Percentiles rank a stretch among this genome's conserved stretches.
Conservation (phyloP, 78 protist genomes). For the Protostelium mycophagum region DNA sequence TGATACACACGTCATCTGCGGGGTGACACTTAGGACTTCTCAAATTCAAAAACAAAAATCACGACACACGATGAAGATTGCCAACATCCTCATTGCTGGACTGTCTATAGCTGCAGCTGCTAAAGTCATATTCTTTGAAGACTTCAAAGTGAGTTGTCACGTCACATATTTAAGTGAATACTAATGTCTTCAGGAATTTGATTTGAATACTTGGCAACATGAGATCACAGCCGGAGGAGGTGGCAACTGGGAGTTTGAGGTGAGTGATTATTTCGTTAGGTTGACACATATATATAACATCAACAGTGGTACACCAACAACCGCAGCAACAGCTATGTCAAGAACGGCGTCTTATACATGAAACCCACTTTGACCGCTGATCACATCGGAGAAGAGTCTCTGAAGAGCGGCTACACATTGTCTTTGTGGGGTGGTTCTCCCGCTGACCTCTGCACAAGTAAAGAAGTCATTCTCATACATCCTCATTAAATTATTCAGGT, state of each 20-base stretch:
- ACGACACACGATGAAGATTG: too few species aligned
- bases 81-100: too few species aligned
- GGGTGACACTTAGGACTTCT: too few species aligned
- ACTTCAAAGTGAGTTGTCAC: background rate
- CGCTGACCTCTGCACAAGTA: background rate
- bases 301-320: constrained; percentile 27
- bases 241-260: constrained; percentile 37
- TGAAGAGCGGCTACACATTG: background rate
- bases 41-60: too few species aligned
- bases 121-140: background rate
- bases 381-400: background rate
- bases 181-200: background rate
- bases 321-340: constrained; percentile 13
- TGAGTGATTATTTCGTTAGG: too few species aligned
- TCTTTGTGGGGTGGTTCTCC: background rate
- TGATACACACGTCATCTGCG: too few species aligned
- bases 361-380: constrained; percentile 3
- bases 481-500: background rate
- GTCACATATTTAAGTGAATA: background rate
- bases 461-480: background rate
- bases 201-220: constrained; percentile 7
- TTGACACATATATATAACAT: too few species aligned
- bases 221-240: constrained; percentile 14
- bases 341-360: background rate
- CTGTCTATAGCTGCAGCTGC: too few species aligned